Percentiles rank a stretch among this genome's conserved stretches.
Conservation (phyloP, 225 moss, liverwort and hornwort species). For the Pseudoscleropodium purum region DNA sequence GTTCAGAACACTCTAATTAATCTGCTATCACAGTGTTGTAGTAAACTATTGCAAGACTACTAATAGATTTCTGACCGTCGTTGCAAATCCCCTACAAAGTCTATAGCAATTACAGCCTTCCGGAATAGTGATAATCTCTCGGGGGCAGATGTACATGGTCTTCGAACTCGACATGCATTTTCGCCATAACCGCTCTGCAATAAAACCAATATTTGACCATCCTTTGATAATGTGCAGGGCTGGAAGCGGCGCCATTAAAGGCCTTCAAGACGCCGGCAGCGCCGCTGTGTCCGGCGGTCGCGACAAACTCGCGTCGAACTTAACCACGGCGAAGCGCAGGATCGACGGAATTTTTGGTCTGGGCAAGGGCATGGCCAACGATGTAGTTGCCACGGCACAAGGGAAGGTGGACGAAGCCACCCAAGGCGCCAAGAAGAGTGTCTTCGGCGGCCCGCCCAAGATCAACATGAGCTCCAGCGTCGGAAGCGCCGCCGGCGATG, state of each 20-base stretch:
- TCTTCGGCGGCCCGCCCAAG: conserved; percentile 9
- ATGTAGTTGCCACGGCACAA: neutral
- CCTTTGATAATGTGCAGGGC: conserved; percentile 8
- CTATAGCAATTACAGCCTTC: neutral
- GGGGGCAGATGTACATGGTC: neutral
- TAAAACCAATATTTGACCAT: neutral
- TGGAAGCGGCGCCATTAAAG: conserved; percentile 24
- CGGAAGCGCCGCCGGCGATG: conserved; percentile 3
- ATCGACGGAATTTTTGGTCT: conserved; percentile 34
- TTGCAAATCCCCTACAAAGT: neutral
- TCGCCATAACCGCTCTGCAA: neutral
- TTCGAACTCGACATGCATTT: neutral
- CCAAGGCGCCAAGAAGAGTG: neutral
- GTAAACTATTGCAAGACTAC: neutral
- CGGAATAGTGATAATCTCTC: neutral
- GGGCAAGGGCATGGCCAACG: conserved; percentile 30
- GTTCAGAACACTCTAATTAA: neutral
- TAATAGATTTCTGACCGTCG: no score
- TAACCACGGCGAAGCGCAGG: conserved; percentile 4
- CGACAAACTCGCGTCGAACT: conserved; percentile 24
- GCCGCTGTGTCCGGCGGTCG: conserved; percentile 20
- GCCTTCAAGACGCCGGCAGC: conserved; percentile 19
- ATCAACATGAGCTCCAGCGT: neutral
- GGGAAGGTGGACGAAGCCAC: conserved; percentile 1
- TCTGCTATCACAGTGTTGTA: neutral